Conservation (phyloP, 2,329 filamentous ascomycete genomes). For the Teratosphaeria epicoccoides region DNA sequence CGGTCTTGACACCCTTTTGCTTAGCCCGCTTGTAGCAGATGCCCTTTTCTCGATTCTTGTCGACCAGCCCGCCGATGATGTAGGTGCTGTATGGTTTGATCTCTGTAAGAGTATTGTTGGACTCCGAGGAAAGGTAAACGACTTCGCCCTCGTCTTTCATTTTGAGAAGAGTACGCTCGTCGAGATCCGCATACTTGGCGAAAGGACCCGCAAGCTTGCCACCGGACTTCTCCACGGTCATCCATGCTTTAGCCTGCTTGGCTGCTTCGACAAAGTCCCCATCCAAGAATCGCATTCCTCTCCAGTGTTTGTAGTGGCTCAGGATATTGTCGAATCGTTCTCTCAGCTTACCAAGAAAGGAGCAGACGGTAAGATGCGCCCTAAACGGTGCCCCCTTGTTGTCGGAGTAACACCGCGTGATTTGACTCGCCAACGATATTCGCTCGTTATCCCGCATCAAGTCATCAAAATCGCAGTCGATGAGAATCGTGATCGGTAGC, state of each 20-base stretch:
- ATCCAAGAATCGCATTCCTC: constrained; percentile 60
- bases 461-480: constrained; percentile 88
- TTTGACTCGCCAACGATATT: constrained; percentile 69
- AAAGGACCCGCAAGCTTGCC: constrained; percentile 20
- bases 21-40: constrained; percentile 77
- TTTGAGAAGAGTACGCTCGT: constrained; percentile 9
- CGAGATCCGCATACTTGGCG: constrained; percentile 12
- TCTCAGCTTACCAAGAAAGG: constrained; percentile 63
- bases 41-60: constrained; percentile 93
- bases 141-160: constrained; percentile 48
- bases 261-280: constrained; percentile 64
- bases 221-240: constrained; percentile 42
- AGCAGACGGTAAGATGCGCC: constrained; percentile 64
- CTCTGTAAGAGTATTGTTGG: constrained; percentile 69
- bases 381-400: constrained; percentile 61
- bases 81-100: constrained; percentile 85
- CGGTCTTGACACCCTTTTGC: constrained; percentile 68
- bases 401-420: constrained; percentile 82
- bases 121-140: constrained; percentile 86
- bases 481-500: constrained; percentile 67
- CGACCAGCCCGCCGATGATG: constrained; percentile 86
- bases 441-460: constrained; percentile 82
- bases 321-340: constrained; percentile 71
- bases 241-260: constrained; percentile 53
- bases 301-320: constrained; percentile 66